These are phyloP conservation scores for Peniophora sp. DNA, from an alignment of 1,284 basidiomycete genomes.

Conservation along the genomic window DNA sequence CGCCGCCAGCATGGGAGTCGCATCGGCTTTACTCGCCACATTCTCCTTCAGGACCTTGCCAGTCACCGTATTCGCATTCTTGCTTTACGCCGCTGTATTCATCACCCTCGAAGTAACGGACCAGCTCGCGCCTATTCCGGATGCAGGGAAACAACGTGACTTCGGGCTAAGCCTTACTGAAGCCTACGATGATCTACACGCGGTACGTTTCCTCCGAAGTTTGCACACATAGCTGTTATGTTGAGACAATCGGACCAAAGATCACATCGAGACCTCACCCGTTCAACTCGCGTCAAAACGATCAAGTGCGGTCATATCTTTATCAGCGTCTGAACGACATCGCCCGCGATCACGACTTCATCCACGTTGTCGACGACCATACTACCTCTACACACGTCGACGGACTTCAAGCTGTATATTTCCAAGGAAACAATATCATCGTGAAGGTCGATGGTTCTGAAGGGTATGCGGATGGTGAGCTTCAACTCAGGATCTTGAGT, in stretches of 20 bases:
- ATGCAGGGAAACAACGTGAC: slow-evolving; percentile 20
- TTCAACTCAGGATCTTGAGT: too few relatives aligned
- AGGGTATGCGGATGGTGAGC: slow-evolving; percentile 5
- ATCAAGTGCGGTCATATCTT: slow-evolving; percentile 52
- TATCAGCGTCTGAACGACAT: slow-evolving; percentile 44
- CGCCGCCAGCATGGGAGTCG: neutral
- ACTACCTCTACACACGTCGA: slow-evolving; percentile 49
- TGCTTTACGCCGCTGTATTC: slow-evolving; percentile 48
- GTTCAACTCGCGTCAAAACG: slow-evolving; percentile 70
- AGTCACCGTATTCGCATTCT: slow-evolving; percentile 35
- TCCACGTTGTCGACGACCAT: slow-evolving; percentile 47
- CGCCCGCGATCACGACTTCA: slow-evolving; percentile 29
- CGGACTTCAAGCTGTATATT: slow-evolving; percentile 37
- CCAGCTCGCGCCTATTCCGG: slow-evolving; percentile 39
- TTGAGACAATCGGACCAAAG: slow-evolving; percentile 22
- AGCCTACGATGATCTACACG: slow-evolving; percentile 55
- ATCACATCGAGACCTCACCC: slow-evolving; percentile 65
- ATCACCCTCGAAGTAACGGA: slow-evolving; percentile 47
- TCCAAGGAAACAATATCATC: slow-evolving; percentile 66
- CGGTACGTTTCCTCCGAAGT: slow-evolving; percentile 27
- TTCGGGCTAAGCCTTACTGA: slow-evolving; percentile 45
- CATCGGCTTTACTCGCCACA: neutral
- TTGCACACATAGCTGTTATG: neutral
- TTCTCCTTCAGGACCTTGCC: slow-evolving; percentile 6
- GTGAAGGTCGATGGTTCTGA: slow-evolving; percentile 60